Evolutionary conservation across 2,329 filamentous ascomycete species (phyloP).

Genomic region (Hymenoscyphus scutula): DNA sequence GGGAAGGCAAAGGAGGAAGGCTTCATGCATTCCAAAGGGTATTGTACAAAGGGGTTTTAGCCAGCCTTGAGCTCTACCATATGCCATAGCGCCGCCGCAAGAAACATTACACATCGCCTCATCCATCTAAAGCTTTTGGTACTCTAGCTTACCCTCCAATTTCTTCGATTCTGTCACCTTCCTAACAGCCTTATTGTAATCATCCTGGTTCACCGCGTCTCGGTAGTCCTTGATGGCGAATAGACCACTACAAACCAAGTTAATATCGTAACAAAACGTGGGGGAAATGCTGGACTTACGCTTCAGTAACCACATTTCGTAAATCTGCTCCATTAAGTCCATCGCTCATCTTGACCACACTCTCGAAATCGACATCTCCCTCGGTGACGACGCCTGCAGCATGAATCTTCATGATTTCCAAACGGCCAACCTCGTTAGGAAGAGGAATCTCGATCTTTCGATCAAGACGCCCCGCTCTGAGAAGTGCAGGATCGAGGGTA

Average conservation of each 20-base stretch:
- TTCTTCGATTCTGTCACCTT: slow-evolving; percentile 99
- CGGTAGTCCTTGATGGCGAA: slow-evolving; percentile 99
- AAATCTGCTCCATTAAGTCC: slow-evolving; percentile 96
- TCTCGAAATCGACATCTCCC: slow-evolving; percentile 97
- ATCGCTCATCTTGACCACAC: slow-evolving; percentile 99
- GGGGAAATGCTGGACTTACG: slow-evolving; percentile 58
- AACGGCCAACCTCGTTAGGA: slow-evolving; percentile 90
- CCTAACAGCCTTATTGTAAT: slow-evolving; percentile 98
- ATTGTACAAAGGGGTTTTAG: slow-evolving; percentile 31
- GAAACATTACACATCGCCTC: slow-evolving; percentile 20
- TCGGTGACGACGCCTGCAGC: slow-evolving; percentile 81
- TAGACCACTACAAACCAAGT: slow-evolving; percentile 61
- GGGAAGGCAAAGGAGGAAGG: no score
- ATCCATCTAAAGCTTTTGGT: slow-evolving; percentile 76
- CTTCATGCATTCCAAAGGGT: slow-evolving; percentile 25
- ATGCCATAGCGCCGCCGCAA: slow-evolving; percentile 30
- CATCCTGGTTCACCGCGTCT: slow-evolving; percentile 94
- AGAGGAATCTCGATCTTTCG: slow-evolving; percentile 97
- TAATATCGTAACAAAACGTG: slow-evolving; percentile 25
- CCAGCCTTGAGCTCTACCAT: slow-evolving; percentile 23
- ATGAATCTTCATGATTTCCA: slow-evolving; percentile 99
- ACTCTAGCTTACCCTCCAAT: slow-evolving; percentile 95
- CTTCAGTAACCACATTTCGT: slow-evolving; percentile 96
- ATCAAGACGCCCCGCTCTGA: slow-evolving; percentile 90
- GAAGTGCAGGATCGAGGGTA: slow-evolving; percentile 87